Percentiles rank a stretch among this genome's conserved stretches.
Evolutionary conservation across 768 basidiomycete species (phyloP).

Genomic region (Naganishia friedmannii): DNA sequence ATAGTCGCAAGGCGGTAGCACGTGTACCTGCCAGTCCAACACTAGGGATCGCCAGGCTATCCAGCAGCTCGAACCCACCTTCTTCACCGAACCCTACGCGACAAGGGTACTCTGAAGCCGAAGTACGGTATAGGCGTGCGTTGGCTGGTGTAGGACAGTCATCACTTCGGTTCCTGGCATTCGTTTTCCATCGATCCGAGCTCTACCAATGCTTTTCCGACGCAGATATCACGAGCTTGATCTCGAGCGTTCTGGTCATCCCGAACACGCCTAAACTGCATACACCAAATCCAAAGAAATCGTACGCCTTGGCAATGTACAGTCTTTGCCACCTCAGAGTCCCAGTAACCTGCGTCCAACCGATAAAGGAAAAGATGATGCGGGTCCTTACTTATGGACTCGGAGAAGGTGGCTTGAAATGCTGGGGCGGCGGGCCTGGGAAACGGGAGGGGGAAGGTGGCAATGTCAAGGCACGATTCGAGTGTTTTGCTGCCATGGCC

Average conservation of each 20-base stretch:
- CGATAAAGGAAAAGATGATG: slow-evolving; percentile 43
- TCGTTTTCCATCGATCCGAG: slow-evolving; percentile 35
- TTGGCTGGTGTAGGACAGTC: slow-evolving; percentile 45
- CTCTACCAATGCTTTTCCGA: slow-evolving; percentile 42
- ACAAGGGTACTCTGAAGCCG: slow-evolving; percentile 47
- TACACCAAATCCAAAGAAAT: slow-evolving; percentile 47
- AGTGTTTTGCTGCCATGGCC: slow-evolving; percentile 39
- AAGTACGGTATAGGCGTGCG: slow-evolving; percentile 48
- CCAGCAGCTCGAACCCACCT: background rate
- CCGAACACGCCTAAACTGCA: slow-evolving; percentile 46
- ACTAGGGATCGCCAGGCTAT: background rate
- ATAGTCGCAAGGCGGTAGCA: slow-evolving; percentile 35
- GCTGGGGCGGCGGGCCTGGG: slow-evolving; percentile 32
- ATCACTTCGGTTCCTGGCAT: slow-evolving; percentile 41
- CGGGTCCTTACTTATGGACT: slow-evolving; percentile 40
- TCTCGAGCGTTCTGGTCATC: slow-evolving; percentile 42
- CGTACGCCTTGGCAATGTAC: slow-evolving; percentile 45
- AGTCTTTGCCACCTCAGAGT: slow-evolving; percentile 41
- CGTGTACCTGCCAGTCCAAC: background rate
- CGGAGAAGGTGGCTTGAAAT: slow-evolving; percentile 24
- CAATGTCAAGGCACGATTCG: slow-evolving; percentile 37
- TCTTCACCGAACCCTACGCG: slow-evolving; percentile 14
- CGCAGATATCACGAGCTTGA: slow-evolving; percentile 41
- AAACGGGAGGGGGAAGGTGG: slow-evolving; percentile 36
- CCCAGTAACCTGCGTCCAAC: slow-evolving; percentile 37